phyloP scores from a whole-genome alignment of 1,284 basidiomycete genomes.

The Exobasidium cylindrosporum region DNA sequence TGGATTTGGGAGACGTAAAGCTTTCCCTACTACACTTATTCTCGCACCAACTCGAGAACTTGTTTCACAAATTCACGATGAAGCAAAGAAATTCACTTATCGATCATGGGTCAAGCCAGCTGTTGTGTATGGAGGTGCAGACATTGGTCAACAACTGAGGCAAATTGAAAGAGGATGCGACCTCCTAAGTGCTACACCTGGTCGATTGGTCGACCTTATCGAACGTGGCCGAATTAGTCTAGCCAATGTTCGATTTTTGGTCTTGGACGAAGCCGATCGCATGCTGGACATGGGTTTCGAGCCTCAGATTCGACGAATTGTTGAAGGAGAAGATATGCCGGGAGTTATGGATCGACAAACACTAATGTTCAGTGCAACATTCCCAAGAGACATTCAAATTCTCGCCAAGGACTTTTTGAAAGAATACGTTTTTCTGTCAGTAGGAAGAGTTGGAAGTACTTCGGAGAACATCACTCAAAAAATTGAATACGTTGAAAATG shows the following conservation, averaged over 20 bases:
- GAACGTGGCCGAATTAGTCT: conserved; percentile 96
- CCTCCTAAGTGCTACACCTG: conserved; percentile 94
- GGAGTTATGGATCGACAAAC: conserved; percentile 88
- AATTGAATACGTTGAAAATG: conserved; percentile 96
- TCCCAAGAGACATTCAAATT: conserved; percentile 98
- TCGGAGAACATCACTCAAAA: conserved; percentile 99
- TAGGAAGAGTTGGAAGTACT: conserved; percentile 95
- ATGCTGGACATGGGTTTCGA: conserved; percentile 99
- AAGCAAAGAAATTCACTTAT: conserved; percentile 98
- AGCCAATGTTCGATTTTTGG: conserved; percentile 93
- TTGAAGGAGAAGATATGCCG: conserved; percentile 98
- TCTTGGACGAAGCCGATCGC: conserved; percentile 98
- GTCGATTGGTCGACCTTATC: conserved; percentile 95
- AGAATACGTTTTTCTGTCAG: conserved; percentile 92
- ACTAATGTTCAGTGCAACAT: conserved; percentile 99
- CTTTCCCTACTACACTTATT: conserved; percentile 91
- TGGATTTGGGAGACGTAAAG: conserved; percentile 75
- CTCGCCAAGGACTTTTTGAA: conserved; percentile 83
- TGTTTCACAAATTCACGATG: conserved; percentile 98
- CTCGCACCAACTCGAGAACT: conserved; percentile 97
- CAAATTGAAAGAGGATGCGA: conserved; percentile 95
- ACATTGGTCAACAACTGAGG: conserved; percentile 91
- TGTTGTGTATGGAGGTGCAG: conserved; percentile 98
- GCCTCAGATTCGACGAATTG: conserved; percentile 96
- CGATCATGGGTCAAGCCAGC: conserved; percentile 98